Percentiles rank a stretch among this genome's conserved stretches.
Conservation (phyloP, 495 filamentous ascomycete species). For the Tuber aestivum region DNA sequence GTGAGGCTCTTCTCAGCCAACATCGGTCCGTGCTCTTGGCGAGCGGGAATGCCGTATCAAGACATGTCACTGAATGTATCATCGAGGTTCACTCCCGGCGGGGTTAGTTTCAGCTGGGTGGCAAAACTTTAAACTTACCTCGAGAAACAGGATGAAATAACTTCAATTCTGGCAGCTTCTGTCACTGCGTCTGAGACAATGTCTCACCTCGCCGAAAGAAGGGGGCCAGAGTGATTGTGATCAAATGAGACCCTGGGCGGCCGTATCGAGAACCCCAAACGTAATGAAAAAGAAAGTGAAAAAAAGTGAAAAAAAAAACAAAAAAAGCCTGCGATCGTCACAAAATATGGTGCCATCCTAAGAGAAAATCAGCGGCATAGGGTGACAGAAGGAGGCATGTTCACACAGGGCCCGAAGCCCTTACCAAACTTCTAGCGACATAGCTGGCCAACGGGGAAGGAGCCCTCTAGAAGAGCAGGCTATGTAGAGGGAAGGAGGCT, state of each 20-base stretch:
- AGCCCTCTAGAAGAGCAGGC: background rate
- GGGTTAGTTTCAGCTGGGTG: background rate
- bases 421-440: background rate
- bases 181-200: background rate
- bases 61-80: background rate
- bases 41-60: background rate
- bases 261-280: background rate
- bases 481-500: background rate
- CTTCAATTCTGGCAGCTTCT: background rate
- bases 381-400: background rate
- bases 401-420: background rate
- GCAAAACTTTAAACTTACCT: background rate
- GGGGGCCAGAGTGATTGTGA: background rate
- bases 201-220: background rate
- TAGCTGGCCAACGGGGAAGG: background rate
- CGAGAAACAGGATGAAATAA: background rate
- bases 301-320: background rate
- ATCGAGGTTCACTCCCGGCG: background rate
- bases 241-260: too few species aligned
- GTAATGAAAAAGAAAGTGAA: background rate
- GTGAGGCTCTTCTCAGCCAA: background rate
- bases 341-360: background rate
- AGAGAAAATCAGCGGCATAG: background rate
- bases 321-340: background rate
- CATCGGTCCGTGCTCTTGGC: background rate